These are phyloP conservation scores for Mucor piriformis DNA, from an alignment of 371 early-diverging fungal species.

Conservation along the genomic window DNA sequence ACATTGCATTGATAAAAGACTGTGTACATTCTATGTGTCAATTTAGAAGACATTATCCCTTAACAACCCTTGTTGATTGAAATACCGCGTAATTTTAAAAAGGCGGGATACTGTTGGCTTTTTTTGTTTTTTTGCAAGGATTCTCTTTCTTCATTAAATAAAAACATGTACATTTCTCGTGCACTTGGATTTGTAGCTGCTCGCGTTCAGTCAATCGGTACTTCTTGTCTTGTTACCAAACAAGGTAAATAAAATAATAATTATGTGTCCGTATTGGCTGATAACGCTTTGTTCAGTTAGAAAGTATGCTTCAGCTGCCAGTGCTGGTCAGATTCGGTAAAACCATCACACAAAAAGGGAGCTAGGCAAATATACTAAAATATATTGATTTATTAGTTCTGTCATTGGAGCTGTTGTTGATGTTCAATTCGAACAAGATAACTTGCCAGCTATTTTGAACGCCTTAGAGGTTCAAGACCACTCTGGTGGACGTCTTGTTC, in stretches of 20 bases:
- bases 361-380: not conserved
- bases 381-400: slow-evolving; percentile 24
- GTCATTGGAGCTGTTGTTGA: slow-evolving; percentile 99
- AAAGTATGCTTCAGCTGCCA: slow-evolving; percentile 38
- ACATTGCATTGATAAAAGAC: too few relatives aligned
- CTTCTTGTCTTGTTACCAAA: slow-evolving; percentile 20
- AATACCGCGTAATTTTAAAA: too few relatives aligned
- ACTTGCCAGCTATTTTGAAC: slow-evolving; percentile 94
- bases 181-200: slow-evolving; percentile 30
- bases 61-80: too few relatives aligned
- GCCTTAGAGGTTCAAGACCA: slow-evolving; percentile 93
- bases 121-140: slow-evolving; percentile 8
- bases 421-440: too few relatives aligned
- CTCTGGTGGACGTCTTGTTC: slow-evolving; percentile 83
- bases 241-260: slow-evolving; percentile 30
- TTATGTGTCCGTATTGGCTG: too few relatives aligned
- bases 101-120: not conserved
- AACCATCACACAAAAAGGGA: too few relatives aligned
- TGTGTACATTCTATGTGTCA: too few relatives aligned
- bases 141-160: slow-evolving; percentile 1
- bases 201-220: slow-evolving; percentile 19
- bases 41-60: too few relatives aligned
- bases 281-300: too few relatives aligned
- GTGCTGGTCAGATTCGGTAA: slow-evolving; percentile 55
- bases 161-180: slow-evolving; percentile 32